Conservation (phyloP, 768 basidiomycete genomes). For the Boletus sp. region DNA sequence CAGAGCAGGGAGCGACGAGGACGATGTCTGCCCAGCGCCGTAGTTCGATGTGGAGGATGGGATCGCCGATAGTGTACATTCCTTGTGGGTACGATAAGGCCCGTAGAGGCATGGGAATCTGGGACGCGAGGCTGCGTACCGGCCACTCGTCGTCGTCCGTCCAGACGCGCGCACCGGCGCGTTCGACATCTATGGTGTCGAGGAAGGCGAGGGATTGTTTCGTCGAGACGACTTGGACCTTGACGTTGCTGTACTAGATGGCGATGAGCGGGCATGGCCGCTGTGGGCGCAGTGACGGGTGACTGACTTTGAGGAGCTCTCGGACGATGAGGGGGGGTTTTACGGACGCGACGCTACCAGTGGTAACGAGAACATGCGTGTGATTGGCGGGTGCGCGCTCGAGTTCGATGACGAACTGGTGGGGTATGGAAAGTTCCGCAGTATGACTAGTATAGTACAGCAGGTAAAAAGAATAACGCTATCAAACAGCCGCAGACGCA, state of each 20-base stretch:
- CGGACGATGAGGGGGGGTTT: conserved; percentile 88
- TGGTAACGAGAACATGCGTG: conserved; percentile 75
- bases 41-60: conserved; percentile 95
- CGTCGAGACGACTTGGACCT: conserved; percentile 82
- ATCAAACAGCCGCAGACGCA: background rate
- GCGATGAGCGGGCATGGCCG: background rate
- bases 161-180: background rate
- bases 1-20: conserved; percentile 91
- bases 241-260: conserved; percentile 67
- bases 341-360: conserved; percentile 92
- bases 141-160: background rate
- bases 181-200: conserved; percentile 38
- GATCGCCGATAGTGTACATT: conserved; percentile 77
- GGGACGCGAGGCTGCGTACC: background rate
- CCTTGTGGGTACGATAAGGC: conserved; percentile 41
- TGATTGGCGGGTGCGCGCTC: conserved; percentile 27
- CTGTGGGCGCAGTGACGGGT: background rate
- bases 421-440: conserved; percentile 7
- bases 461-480: background rate
- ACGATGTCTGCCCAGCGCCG: conserved; percentile 94
- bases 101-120: too few species aligned
- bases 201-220: conserved; percentile 79
- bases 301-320: conserved; percentile 65
- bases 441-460: conserved; percentile 15
- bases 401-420: conserved; percentile 27